phyloP scores from a whole-genome alignment of 441 rosid genomes.

The Pelargonium fulgidum region DNA sequence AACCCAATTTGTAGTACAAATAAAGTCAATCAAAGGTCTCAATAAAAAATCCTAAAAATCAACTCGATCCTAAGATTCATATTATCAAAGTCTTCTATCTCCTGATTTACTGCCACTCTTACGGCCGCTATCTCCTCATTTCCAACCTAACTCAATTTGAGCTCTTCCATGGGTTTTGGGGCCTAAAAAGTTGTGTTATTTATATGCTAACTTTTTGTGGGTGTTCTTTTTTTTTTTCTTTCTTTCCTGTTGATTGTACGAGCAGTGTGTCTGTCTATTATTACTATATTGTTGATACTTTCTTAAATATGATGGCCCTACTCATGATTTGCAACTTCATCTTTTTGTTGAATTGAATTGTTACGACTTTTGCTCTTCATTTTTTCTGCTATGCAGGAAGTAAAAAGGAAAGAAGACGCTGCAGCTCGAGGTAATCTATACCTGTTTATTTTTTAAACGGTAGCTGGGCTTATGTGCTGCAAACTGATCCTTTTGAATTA shows the following conservation, averaged over 20 bases:
- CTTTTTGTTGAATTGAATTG: slow-evolving; percentile 9
- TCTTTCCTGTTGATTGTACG: neutral
- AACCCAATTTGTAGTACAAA: too few relatives aligned
- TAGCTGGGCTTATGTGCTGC: neutral
- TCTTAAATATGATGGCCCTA: slow-evolving; percentile 2
- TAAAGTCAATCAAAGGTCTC: too few relatives aligned
- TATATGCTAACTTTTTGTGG: neutral
- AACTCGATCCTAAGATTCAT: neutral
- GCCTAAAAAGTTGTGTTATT: neutral
- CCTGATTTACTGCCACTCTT: too few relatives aligned
- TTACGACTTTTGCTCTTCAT: slow-evolving; percentile 14
- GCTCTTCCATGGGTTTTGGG: neutral
- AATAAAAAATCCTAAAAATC: too few relatives aligned
- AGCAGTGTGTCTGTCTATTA: neutral
- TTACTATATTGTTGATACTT: neutral
- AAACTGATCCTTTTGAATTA: neutral
- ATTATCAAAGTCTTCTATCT: too few relatives aligned
- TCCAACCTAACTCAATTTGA: too few relatives aligned
- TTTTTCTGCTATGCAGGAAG: slow-evolving; percentile 44
- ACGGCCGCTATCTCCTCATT: too few relatives aligned
- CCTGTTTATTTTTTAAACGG: neutral
- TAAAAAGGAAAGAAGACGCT: slow-evolving; percentile 87
- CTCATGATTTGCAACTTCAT: slow-evolving; percentile 13
- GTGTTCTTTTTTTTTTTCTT: too few relatives aligned
- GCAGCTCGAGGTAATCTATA: slow-evolving; percentile 42